Conservation (phyloP, 208 protist species). For the Acanthamoeba triangularis region DNA sequence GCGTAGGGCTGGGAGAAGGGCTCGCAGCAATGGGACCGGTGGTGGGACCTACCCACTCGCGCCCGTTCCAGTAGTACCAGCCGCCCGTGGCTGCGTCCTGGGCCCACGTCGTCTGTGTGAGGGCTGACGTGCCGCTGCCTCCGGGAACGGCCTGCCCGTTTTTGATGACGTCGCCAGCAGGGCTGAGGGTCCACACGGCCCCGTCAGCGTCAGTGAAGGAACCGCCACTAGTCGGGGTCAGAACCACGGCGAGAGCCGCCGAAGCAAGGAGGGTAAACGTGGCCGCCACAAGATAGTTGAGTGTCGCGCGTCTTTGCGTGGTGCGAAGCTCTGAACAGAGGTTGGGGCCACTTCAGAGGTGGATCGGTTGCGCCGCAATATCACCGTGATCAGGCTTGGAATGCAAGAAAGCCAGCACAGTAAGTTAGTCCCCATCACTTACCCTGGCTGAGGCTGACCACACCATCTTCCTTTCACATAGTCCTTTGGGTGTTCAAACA, state of each 20-base stretch:
- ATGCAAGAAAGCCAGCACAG: no score
- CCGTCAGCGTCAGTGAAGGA: slow-evolving; percentile 29
- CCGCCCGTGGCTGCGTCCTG: slow-evolving; percentile 5
- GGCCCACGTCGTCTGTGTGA: slow-evolving; percentile 22
- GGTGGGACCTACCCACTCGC: not conserved
- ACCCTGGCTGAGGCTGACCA: no score
- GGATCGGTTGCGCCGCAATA: no score
- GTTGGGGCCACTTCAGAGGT: no score
- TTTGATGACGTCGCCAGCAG: not conserved
- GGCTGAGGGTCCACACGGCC: not conserved
- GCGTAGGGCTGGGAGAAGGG: not conserved
- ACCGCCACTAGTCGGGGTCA: slow-evolving; percentile 8
- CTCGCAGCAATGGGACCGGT: not conserved
- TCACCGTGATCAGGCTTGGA: no score
- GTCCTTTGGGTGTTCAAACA: no score
- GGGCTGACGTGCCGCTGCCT: slow-evolving; percentile 24
- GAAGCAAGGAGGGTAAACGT: not conserved
- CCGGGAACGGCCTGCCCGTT: slow-evolving; percentile 35
- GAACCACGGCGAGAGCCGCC: not conserved
- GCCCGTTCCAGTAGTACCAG: slow-evolving; percentile 42
- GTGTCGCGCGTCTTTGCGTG: no score
- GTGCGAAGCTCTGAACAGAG: no score
- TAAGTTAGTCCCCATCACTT: no score
- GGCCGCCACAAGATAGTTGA: no score
- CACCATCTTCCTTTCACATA: no score